Percentiles rank a stretch among this genome's conserved stretches.
These are phyloP conservation scores for Heliosperma pusillum DNA, from an alignment of 148 eudicot species.

Conservation along the genomic window DNA sequence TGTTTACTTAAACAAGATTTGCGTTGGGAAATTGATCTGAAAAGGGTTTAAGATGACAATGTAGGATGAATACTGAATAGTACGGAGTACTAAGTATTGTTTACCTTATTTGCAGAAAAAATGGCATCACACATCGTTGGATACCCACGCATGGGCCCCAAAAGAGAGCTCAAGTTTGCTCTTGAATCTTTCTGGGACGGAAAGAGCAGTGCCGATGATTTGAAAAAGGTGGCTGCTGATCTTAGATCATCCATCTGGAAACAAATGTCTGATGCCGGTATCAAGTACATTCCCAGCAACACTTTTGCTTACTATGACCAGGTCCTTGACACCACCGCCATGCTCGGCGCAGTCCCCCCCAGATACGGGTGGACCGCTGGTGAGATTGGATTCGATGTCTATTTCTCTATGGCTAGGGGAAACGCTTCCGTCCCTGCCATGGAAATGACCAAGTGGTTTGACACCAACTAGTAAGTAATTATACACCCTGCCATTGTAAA, in stretches of 20 bases:
- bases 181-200: constrained; percentile 86
- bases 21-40: no score
- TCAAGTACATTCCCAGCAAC: constrained; percentile 83
- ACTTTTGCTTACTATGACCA: constrained; percentile 77
- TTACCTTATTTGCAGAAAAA: constrained; percentile 52
- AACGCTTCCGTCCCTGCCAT: constrained; percentile 85
- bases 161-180: constrained; percentile 90
- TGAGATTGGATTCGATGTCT: constrained; percentile 75
- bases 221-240: constrained; percentile 69
- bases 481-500: background rate
- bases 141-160: constrained; percentile 88
- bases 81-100: no score
- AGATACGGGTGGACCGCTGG: constrained; percentile 73
- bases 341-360: constrained; percentile 84
- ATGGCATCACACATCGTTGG: constrained; percentile 92
- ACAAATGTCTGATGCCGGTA: constrained; percentile 74
- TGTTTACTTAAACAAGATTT: no score
- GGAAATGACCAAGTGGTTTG: constrained; percentile 98
- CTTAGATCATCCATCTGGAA: constrained; percentile 83
- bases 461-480: constrained; percentile 88
- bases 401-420: constrained; percentile 91
- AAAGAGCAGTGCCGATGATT: constrained; percentile 76
- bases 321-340: constrained; percentile 74
- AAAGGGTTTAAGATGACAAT: no score
- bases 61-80: no score